Percentiles rank a stretch among this genome's conserved stretches.
These are phyloP conservation scores for Phoenix dactylifera DNA, from an alignment of 176 grass and related monocot genomes.

Conservation along the genomic window DNA sequence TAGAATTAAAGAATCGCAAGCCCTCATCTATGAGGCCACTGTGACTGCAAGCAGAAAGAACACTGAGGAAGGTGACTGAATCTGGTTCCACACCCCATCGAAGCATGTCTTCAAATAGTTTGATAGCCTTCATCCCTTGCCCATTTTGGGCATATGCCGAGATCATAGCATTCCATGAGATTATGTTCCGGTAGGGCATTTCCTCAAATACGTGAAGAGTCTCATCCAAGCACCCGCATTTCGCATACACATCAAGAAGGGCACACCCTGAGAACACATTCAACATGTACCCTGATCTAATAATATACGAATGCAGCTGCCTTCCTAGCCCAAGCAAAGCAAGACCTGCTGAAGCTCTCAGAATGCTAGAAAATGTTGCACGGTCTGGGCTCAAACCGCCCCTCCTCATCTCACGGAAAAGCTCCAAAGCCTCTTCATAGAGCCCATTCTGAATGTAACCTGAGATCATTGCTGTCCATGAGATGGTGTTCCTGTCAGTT, in stretches of 20 bases:
- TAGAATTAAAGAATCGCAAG: conserved; percentile 54
- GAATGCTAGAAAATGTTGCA: conserved; percentile 51
- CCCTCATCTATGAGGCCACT: conserved; percentile 8
- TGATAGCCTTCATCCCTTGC: conserved; percentile 52
- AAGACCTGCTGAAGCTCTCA: conserved; percentile 55
- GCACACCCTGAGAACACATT: conserved; percentile 59
- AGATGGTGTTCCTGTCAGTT: conserved; percentile 30
- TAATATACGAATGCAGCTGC: conserved; percentile 50
- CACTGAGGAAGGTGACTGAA: conserved; percentile 66
- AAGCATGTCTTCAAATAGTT: conserved; percentile 69
- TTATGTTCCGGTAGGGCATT: conserved; percentile 66
- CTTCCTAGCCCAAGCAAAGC: conserved; percentile 43
- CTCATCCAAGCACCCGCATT: conserved; percentile 60
- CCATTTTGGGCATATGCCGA: conserved; percentile 68
- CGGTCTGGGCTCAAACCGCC: conserved; percentile 38
- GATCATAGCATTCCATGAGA: conserved; percentile 75
- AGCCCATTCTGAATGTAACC: conserved; percentile 52
- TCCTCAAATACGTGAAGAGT: conserved; percentile 52
- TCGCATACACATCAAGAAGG: conserved; percentile 87
- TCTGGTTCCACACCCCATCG: conserved; percentile 45
- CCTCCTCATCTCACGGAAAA: conserved; percentile 56
- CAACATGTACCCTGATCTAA: conserved; percentile 42
- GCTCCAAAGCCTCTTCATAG: conserved; percentile 33
- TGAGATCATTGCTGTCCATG: conserved; percentile 55
- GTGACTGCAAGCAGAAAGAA: conserved; percentile 51